Evolutionary conservation across 179 eudicot species (phyloP).

Genomic region (Carnegiea gigantea): DNA sequence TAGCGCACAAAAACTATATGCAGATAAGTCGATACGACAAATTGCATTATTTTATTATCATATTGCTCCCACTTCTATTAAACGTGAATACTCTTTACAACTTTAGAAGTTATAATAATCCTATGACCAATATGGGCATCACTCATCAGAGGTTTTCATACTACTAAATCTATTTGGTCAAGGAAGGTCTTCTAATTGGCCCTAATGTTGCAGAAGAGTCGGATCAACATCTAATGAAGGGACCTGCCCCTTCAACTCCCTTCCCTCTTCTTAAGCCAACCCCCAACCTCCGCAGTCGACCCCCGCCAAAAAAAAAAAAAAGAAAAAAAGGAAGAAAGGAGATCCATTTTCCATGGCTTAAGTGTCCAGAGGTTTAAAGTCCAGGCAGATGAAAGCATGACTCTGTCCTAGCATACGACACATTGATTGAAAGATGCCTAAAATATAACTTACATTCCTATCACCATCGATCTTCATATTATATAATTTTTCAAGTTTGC

Average conservation of each 20-base stretch:
- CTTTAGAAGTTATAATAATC: neutral
- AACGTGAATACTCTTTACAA: neutral
- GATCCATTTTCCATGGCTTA: neutral
- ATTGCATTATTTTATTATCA: constrained; percentile 6
- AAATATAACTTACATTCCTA: neutral
- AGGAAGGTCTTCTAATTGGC: neutral
- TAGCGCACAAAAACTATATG: constrained; percentile 3
- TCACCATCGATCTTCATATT: neutral
- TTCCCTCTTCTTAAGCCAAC: neutral
- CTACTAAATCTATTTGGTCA: neutral
- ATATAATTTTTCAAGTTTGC: neutral
- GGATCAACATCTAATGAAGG: neutral
- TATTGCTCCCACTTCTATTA: neutral
- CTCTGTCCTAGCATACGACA: neutral
- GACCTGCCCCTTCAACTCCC: neutral
- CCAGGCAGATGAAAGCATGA: neutral
- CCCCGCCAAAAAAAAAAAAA: neutral
- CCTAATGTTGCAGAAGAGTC: constrained; percentile 7
- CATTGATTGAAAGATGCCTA: no score
- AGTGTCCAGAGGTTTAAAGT: neutral
- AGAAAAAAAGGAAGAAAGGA: neutral
- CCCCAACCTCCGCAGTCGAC: neutral
- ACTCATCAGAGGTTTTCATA: neutral
- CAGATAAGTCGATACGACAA: constrained; percentile 1
- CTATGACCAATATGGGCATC: neutral